A percentile compares a stretch with the other conserved stretches of the same genome.
Conservation (phyloP, 495 filamentous ascomycete genomes). For the Hypoxylon trugodes region DNA sequence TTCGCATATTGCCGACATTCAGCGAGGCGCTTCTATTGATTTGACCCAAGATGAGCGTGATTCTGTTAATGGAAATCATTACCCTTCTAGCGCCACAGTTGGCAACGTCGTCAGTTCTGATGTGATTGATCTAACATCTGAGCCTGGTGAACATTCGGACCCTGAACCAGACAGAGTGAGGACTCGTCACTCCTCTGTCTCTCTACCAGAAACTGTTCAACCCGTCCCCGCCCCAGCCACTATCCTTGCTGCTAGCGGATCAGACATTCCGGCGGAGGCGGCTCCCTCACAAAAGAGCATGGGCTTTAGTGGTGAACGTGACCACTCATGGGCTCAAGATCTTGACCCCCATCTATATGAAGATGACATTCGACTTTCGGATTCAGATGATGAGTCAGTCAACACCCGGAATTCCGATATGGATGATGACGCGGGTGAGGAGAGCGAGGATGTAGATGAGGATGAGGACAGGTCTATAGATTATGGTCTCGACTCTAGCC, state of each 20-base stretch:
- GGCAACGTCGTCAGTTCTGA: constrained; percentile 35
- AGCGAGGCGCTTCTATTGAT: constrained; percentile 35
- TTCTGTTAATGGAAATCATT: constrained; percentile 30
- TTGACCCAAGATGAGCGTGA: constrained; percentile 38
- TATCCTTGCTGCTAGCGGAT: background rate
- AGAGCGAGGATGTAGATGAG: constrained; percentile 17
- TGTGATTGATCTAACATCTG: constrained; percentile 47
- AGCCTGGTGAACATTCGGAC: constrained; percentile 32
- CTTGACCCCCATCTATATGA: constrained; percentile 30
- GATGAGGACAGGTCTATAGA: constrained; percentile 5
- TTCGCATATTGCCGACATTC: constrained; percentile 19
- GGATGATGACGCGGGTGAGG: constrained; percentile 31
- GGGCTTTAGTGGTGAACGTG: background rate
- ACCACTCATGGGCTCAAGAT: constrained; percentile 19
- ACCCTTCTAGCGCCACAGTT: constrained; percentile 2
- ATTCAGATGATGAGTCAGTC: constrained; percentile 46
- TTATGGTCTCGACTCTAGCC: background rate
- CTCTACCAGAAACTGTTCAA: background rate
- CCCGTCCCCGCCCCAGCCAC: background rate
- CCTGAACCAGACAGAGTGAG: background rate
- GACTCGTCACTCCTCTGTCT: background rate
- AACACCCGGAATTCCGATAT: constrained; percentile 42
- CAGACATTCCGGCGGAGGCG: background rate
- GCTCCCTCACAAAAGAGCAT: background rate
- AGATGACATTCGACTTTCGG: constrained; percentile 42